Conservation (phyloP, 2,329 filamentous ascomycete species). For the Xylariaceae sp. region DNA sequence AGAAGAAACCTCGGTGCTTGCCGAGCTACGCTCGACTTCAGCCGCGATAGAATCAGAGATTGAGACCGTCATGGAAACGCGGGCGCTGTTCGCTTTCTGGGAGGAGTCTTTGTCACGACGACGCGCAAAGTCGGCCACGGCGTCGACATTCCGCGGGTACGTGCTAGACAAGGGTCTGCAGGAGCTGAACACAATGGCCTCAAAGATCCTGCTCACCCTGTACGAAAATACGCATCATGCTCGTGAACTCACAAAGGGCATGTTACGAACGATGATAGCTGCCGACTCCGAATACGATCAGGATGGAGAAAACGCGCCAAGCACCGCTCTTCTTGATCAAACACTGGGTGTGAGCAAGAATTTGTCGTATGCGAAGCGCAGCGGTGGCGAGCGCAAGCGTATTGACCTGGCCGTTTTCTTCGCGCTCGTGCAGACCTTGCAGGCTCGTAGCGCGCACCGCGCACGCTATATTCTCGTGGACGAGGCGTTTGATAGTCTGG, state of each 20-base stretch:
- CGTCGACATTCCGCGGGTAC: constrained; percentile 26
- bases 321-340: constrained; percentile 21
- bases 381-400: constrained; percentile 34
- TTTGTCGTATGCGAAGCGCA: constrained; percentile 32
- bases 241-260: constrained; percentile 23
- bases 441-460: constrained; percentile 28
- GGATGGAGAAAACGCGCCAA: neutral
- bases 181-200: constrained; percentile 29
- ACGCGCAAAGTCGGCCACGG: constrained; percentile 12
- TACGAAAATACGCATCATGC: constrained; percentile 29
- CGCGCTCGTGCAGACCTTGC: constrained; percentile 29
- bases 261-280: constrained; percentile 25
- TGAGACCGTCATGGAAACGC: constrained; percentile 12
- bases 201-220: constrained; percentile 28
- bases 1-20: constrained; percentile 16
- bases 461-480: constrained; percentile 34
- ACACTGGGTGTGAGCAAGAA: constrained; percentile 22
- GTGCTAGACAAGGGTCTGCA: constrained; percentile 27
- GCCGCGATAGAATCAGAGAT: constrained; percentile 5
- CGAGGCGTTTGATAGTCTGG: constrained; percentile 34
- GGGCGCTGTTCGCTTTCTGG: constrained; percentile 29
- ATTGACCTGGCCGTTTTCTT: constrained; percentile 35
- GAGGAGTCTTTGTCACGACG: constrained; percentile 23
- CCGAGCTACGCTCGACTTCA: constrained; percentile 1
- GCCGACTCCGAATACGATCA: constrained; percentile 11